These are phyloP conservation scores for Platanthera guangdongensis DNA, from an alignment of 106 monocot genomes.

Conservation along the genomic window DNA sequence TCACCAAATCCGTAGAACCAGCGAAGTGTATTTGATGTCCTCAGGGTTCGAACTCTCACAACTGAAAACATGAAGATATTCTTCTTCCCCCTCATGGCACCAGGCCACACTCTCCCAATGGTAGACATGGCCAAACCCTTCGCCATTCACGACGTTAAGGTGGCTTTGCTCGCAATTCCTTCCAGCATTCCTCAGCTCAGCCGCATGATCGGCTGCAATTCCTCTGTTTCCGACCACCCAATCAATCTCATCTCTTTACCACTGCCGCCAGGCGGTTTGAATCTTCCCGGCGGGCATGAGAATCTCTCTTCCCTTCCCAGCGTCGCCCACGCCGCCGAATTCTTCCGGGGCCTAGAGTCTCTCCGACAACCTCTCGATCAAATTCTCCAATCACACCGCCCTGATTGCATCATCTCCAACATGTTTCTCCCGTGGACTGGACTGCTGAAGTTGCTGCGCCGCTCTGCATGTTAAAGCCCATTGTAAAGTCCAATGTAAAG, in stretches of 20 bases:
- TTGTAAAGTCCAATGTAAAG: too few relatives aligned
- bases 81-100: slow-evolving; percentile 14
- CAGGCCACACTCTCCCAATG: slow-evolving; percentile 22
- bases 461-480: slow-evolving; percentile 11
- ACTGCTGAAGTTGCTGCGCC: slow-evolving; percentile 16
- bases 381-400: not conserved
- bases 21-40: too few relatives aligned
- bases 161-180: slow-evolving; percentile 13
- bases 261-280: not conserved
- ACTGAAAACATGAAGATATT: not conserved
- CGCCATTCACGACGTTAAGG: not conserved
- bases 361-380: not conserved
- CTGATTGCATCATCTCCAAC: slow-evolving; percentile 24
- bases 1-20: too few relatives aligned
- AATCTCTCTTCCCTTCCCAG: slow-evolving; percentile 4
- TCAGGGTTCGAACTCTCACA: too few relatives aligned
- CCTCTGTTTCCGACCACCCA: not conserved
- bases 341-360: not conserved
- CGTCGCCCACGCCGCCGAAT: not conserved
- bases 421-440: slow-evolving; percentile 24
- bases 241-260: not conserved
- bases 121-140: slow-evolving; percentile 9
- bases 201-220: not conserved
- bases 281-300: not conserved
- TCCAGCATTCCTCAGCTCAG: slow-evolving; percentile 1